phyloP scores from a whole-genome alignment of 2,329 filamentous ascomycete species.

The Stagonosporopsis vannaccii region DNA sequence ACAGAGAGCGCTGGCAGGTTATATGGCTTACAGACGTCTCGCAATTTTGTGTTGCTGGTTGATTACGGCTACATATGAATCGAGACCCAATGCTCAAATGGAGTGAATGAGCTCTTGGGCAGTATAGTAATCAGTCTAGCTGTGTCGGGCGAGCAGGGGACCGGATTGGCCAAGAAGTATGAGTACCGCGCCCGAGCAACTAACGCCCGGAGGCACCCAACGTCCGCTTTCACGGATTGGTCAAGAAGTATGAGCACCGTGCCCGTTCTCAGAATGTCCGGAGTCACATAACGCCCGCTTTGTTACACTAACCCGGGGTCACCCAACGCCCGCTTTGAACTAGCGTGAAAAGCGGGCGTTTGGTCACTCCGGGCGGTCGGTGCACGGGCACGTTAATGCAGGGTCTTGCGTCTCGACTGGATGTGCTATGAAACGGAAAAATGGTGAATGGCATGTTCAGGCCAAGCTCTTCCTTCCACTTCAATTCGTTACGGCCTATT shows the following conservation, averaged over 20 bases:
- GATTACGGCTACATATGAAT: background rate
- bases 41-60: background rate
- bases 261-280: too few species aligned
- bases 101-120: background rate
- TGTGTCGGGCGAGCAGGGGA: background rate
- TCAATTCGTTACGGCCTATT: background rate
- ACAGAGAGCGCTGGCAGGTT: background rate
- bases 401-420: background rate
- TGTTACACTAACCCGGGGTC: too few species aligned
- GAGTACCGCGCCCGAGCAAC: too few species aligned
- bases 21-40: background rate
- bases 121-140: constrained; percentile 3
- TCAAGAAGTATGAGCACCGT: background rate
- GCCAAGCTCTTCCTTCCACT: background rate
- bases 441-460: background rate
- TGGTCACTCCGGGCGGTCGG: too few species aligned
- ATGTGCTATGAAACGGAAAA: background rate
- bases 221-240: too few species aligned
- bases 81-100: background rate
- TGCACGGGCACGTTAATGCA: too few species aligned
- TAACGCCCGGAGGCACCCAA: too few species aligned
- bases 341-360: too few species aligned
- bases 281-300: too few species aligned
- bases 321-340: too few species aligned
- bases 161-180: background rate